Conservation (phyloP, 768 basidiomycete species). For the Clitopilus passeckerianus region DNA sequence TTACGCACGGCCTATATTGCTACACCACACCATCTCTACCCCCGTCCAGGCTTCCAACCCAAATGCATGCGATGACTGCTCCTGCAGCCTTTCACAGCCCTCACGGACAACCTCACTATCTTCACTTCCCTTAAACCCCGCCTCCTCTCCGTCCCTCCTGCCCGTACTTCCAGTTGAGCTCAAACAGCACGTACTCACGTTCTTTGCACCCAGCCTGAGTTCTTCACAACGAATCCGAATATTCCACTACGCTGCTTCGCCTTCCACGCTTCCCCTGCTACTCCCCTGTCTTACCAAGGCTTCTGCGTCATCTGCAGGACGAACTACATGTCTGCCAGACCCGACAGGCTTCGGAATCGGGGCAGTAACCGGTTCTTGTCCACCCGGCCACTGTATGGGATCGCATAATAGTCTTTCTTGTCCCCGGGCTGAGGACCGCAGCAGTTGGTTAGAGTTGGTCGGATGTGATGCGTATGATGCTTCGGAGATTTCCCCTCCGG, state of each 20-base stretch:
- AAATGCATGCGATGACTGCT: neutral
- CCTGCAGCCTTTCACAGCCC: neutral
- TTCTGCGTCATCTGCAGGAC: neutral
- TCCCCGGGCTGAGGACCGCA: constrained; percentile 36
- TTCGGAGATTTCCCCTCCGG: neutral
- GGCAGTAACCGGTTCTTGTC: constrained; percentile 16
- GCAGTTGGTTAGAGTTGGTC: constrained; percentile 41
- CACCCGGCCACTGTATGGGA: constrained; percentile 33
- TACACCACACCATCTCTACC: constrained; percentile 17
- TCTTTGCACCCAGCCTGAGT: constrained; percentile 54
- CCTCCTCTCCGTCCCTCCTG: neutral
- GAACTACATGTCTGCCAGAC: constrained; percentile 25
- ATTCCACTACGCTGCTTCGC: constrained; percentile 42
- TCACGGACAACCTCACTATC: neutral
- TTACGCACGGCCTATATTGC: constrained; percentile 44
- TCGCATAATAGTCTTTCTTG: constrained; percentile 29
- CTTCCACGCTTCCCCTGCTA: constrained; percentile 38
- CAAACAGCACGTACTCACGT: constrained; percentile 50
- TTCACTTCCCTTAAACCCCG: neutral
- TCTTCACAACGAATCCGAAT: constrained; percentile 49
- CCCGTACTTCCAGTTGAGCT: constrained; percentile 48
- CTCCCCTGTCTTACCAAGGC: constrained; percentile 11
- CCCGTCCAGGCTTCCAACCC: neutral
- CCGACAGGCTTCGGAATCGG: constrained; percentile 26
- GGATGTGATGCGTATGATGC: constrained; percentile 42